Base-by-base conservation (phyloP, 345 rosid species). In the Arabidopsis arenosa region DNA sequence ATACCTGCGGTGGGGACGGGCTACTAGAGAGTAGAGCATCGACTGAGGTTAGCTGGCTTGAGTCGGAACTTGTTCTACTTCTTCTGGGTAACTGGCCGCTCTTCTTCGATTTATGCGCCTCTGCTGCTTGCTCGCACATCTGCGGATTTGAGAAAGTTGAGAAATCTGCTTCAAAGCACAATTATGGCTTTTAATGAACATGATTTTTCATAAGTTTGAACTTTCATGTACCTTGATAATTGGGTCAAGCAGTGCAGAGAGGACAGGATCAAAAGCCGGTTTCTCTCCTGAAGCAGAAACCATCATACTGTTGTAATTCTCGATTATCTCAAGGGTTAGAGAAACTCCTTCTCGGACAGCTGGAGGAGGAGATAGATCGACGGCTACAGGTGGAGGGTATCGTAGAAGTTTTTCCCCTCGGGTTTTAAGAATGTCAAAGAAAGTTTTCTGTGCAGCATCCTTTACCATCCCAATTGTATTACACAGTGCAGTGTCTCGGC, bases 81-180 rank as follows among this genome's bases (percentile, higher is more conserved):
- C 97, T 86, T 87, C 93, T 90, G 33, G 89, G 85, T 47, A 82
- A 79, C 35, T 87, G 88, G 15, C 92, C 76, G 30, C 64, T 75
- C 71, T 80, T 85, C 83, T 89, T 92, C 5, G 90, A 90, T 80
- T 90, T 95, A 84, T 95, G 93, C 9, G 96, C 90, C 76, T 92
- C 98, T 48, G 99, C 98, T 5, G 99, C 98, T 85, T 83, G 93
- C 85, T 95, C 99, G 66, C 98, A 92, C 96, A 95, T 95, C 99
- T 92, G 80, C 63, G 74, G 15, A 78, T 48, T 58, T 11, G 23
- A 77, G 14, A 37, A 62, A 37, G 65, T 63, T 47, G 11, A 71
- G 39, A 45, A 23, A 52, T 26, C 23, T 13, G 45, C 23, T 76
- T 55, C 37, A 74, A 64, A 58, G 72, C 66, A 41, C 14, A 52